Evolutionary conservation across 768 basidiomycete species (phyloP).

Genomic region (Amyloporia xantha): DNA sequence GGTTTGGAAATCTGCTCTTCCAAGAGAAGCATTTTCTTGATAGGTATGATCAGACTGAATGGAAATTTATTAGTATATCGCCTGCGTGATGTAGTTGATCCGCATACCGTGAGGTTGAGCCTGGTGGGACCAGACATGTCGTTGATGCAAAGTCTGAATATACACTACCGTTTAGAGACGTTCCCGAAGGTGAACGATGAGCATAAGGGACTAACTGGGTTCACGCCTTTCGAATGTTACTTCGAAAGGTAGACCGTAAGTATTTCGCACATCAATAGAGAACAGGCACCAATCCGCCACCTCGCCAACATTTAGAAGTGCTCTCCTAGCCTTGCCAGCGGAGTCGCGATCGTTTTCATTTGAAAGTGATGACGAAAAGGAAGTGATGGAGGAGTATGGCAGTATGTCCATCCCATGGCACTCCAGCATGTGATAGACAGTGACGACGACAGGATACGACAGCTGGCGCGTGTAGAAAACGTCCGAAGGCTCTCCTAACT

Average conservation of each 20-base stretch:
- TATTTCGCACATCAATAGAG: conserved; percentile 85
- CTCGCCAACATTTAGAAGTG: conserved; percentile 36
- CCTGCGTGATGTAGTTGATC: neutral
- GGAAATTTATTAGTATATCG: too few relatives aligned
- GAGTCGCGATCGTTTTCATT: conserved; percentile 15
- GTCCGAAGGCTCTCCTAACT: conserved; percentile 28
- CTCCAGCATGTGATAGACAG: conserved; percentile 94
- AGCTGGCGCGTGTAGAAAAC: conserved; percentile 84
- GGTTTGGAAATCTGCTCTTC: conserved; percentile 51
- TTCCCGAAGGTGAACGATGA: too few relatives aligned
- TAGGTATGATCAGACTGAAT: conserved; percentile 57
- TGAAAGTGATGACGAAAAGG: conserved; percentile 8
- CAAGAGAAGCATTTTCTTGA: conserved; percentile 62
- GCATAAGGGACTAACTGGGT: conserved; percentile 36
- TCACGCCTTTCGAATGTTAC: conserved; percentile 67
- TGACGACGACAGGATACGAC: conserved; percentile 83
- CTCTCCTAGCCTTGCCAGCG: conserved; percentile 17
- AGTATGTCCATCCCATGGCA: conserved; percentile 78
- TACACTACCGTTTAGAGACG: neutral
- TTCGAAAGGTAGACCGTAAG: conserved; percentile 88
- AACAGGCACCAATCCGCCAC: conserved; percentile 79
- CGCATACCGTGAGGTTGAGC: conserved; percentile 73
- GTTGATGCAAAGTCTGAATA: conserved; percentile 26
- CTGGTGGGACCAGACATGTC: conserved; percentile 71
- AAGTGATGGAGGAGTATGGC: conserved; percentile 40